Percentiles rank a stretch among this genome's conserved stretches.
Evolutionary conservation across 2,329 filamentous ascomycete genomes (phyloP).

Genomic region (Aspergillus novofumigatus): DNA sequence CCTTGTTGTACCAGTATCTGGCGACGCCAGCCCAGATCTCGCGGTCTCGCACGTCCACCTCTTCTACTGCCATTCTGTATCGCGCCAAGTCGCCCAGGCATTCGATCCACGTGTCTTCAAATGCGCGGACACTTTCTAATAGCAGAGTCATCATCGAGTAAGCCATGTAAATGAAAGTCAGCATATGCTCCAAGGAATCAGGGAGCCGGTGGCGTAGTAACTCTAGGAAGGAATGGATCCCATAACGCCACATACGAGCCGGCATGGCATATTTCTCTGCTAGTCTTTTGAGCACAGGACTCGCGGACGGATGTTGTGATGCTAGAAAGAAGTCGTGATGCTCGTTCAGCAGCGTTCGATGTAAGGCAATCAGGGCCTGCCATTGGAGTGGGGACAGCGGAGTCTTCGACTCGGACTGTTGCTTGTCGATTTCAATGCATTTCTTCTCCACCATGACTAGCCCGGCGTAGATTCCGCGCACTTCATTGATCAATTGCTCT

Average conservation of each 20-base stretch:
- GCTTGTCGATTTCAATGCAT: constrained; percentile 76
- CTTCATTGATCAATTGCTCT: constrained; percentile 74
- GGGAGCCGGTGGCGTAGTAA: constrained; percentile 71
- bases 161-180: constrained; percentile 81
- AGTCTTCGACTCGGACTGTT: constrained; percentile 53
- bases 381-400: constrained; percentile 65
- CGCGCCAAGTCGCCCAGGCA: constrained; percentile 81
- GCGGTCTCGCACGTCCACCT: constrained; percentile 68
- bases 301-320: constrained; percentile 78
- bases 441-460: constrained; percentile 83
- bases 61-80: constrained; percentile 89
- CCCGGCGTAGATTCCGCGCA: constrained; percentile 62
- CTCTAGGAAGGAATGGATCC: constrained; percentile 81
- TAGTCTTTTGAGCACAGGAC: constrained; percentile 60
- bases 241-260: constrained; percentile 88
- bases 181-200: constrained; percentile 77
- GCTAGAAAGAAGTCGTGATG: constrained; percentile 85
- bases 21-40: constrained; percentile 80
- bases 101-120: constrained; percentile 89
- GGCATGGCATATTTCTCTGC: constrained; percentile 87
- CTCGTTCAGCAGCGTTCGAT: constrained; percentile 75
- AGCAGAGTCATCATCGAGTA: constrained; percentile 88
- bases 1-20: constrained; percentile 78
- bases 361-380: constrained; percentile 77
- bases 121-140: constrained; percentile 77